Evolutionary conservation across 345 rosid genomes (phyloP).

Genomic region (Combretum micranthum): DNA sequence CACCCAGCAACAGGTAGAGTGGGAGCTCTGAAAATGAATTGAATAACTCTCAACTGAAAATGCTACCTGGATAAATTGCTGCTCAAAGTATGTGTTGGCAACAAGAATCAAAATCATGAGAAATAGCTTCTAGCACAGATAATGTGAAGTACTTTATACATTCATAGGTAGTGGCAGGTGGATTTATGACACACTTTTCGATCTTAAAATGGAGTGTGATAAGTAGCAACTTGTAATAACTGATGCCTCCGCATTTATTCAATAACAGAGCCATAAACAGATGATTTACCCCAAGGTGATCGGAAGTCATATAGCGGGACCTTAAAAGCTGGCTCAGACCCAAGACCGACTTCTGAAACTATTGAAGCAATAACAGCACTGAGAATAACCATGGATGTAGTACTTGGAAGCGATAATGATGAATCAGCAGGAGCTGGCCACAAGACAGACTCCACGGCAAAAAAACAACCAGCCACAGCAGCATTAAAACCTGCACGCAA

Average conservation of each 20-base stretch:
- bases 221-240: no score
- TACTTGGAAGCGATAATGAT: slow-evolving; percentile 55
- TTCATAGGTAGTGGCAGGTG: no score
- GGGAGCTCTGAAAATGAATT: slow-evolving; percentile 67
- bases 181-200: no score
- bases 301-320: slow-evolving; percentile 91
- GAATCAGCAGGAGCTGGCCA: slow-evolving; percentile 72
- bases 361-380: slow-evolving; percentile 86
- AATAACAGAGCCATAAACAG: no score
- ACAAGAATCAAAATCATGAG: no score
- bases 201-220: no score
- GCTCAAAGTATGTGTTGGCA: no score
- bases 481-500: slow-evolving; percentile 72
- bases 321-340: slow-evolving; percentile 83
- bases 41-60: slow-evolving; percentile 8
- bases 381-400: slow-evolving; percentile 87
- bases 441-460: slow-evolving; percentile 85
- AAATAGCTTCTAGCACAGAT: no score
- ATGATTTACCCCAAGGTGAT: slow-evolving; percentile 63
- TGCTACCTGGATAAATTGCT: no score
- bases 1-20: slow-evolving; percentile 74
- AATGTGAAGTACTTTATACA: no score
- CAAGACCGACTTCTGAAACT: slow-evolving; percentile 80
- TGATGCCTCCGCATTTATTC: no score
- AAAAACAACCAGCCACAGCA: slow-evolving; percentile 96